phyloP scores from a whole-genome alignment of 1,139 yeast species.

The Suhomyces wounanorum region DNA sequence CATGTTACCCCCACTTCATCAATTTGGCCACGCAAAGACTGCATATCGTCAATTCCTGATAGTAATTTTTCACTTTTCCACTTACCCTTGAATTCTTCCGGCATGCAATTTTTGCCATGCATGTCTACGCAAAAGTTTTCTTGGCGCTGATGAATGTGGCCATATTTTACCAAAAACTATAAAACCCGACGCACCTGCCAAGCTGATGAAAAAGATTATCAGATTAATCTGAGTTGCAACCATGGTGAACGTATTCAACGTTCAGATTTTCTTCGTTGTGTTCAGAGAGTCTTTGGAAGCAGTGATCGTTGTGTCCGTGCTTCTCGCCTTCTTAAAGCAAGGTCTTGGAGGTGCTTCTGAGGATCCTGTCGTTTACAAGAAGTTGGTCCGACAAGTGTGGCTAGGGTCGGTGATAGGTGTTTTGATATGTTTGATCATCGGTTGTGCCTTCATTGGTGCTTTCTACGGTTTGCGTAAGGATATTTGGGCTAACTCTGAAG shows the following conservation, averaged over 20 bases:
- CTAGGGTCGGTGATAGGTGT: conserved; percentile 27
- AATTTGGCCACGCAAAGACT: not conserved
- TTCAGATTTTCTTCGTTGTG: conserved; percentile 75
- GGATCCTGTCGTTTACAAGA: conserved; percentile 57
- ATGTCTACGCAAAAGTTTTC: not conserved
- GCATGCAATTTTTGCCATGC: not conserved
- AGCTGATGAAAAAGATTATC: not conserved
- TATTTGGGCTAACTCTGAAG: conserved; percentile 27
- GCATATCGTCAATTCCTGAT: not conserved
- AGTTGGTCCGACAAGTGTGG: conserved; percentile 44
- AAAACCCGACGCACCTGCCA: conserved; percentile 3
- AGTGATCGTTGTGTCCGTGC: conserved; percentile 82
- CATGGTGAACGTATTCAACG: conserved; percentile 51
- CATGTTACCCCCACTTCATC: not conserved
- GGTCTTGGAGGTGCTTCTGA: conserved; percentile 60
- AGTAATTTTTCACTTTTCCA: not conserved
- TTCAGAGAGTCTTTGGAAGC: conserved; percentile 92
- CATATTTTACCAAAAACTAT: not conserved
- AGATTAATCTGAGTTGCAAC: conserved; percentile 3
- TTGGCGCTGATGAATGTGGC: not conserved
- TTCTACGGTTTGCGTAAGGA: conserved; percentile 27
- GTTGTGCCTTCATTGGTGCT: conserved; percentile 27
- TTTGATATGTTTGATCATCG: conserved; percentile 25
- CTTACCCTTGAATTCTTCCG: not conserved
- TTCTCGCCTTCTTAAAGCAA: conserved; percentile 87